phyloP scores from a whole-genome alignment of 306 rosid genomes.

The Senna tora region DNA sequence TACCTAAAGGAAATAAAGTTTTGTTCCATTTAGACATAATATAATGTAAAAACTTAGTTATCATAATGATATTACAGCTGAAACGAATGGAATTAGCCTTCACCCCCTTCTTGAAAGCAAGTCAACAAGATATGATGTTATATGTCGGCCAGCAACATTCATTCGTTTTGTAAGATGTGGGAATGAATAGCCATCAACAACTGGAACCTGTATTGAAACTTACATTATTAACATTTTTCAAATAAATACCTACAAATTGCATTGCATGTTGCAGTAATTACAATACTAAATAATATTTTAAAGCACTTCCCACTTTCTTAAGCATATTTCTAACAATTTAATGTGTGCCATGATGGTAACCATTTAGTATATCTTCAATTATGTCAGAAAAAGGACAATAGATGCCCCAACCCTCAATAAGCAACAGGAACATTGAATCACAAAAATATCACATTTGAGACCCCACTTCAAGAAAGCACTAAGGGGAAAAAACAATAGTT shows the following conservation, averaged over 20 bases:
- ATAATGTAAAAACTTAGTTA: conserved; percentile 22
- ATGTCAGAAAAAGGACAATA: conserved; percentile 7
- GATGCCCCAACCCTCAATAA: conserved; percentile 25
- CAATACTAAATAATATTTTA: conserved; percentile 4
- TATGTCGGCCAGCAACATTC: conserved; percentile 99
- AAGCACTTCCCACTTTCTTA: conserved; percentile 29
- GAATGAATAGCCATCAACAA: conserved; percentile 97
- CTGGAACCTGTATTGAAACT: conserved; percentile 78
- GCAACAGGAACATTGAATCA: conserved; percentile 22
- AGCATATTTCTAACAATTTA: conserved; percentile 7
- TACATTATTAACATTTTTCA: conserved; percentile 29
- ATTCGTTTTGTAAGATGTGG: conserved; percentile 97
- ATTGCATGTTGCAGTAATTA: not conserved
- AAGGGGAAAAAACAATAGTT: not conserved
- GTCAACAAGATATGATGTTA: conserved; percentile 96
- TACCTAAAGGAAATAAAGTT: conserved; percentile 66
- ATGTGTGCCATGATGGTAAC: conserved; percentile 11
- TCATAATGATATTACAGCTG: conserved; percentile 30
- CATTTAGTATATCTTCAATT: conserved; percentile 12
- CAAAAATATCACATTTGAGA: conserved; percentile 16
- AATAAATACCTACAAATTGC: conserved; percentile 26
- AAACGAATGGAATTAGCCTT: conserved; percentile 41
- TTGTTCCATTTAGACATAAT: conserved; percentile 38
- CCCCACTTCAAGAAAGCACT: conserved; percentile 16
- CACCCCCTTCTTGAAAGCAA: conserved; percentile 99